phyloP scores from a whole-genome alignment of 768 basidiomycete genomes.

The Collybia sordida region DNA sequence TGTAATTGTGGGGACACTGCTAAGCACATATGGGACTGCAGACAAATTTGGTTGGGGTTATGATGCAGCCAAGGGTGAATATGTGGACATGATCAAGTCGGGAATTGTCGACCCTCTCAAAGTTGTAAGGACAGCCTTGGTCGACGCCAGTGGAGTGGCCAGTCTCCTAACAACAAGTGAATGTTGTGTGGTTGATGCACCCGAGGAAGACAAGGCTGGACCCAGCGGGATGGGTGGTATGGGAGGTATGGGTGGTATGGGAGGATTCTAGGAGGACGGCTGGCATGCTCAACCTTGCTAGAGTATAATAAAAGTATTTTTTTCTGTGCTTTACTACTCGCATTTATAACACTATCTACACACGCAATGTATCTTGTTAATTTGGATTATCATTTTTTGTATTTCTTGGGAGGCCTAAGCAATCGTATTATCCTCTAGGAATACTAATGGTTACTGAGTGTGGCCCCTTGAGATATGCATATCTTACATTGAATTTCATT shows the following conservation, averaged over 20 bases:
- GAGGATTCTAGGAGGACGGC: slow-evolving; percentile 23
- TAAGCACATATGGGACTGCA: slow-evolving; percentile 61
- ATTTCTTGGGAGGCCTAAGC: no score
- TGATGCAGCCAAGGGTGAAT: slow-evolving; percentile 90
- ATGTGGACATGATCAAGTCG: slow-evolving; percentile 89
- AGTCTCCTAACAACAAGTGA: slow-evolving; percentile 92
- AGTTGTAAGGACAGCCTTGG: slow-evolving; percentile 90
- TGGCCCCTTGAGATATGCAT: no score
- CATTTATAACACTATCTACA: background rate
- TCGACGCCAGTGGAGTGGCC: slow-evolving; percentile 91
- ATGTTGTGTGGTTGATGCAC: slow-evolving; percentile 88
- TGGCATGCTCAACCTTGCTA: background rate
- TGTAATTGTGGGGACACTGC: slow-evolving; percentile 88
- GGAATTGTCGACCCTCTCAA: slow-evolving; percentile 97
- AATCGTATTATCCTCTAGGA: no score
- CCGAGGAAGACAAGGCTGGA: slow-evolving; percentile 62
- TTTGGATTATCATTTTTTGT: background rate
- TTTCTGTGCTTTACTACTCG: background rate
- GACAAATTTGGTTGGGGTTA: slow-evolving; percentile 90
- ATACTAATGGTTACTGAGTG: no score
- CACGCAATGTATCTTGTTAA: background rate
- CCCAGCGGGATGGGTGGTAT: slow-evolving; percentile 40
- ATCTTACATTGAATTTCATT: no score
- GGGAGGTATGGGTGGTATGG: slow-evolving; percentile 44
- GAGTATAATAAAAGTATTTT: slow-evolving; percentile 1